Base-by-base conservation (phyloP, 2,329 filamentous ascomycete species). In the Fusarium subglutinans region DNA sequence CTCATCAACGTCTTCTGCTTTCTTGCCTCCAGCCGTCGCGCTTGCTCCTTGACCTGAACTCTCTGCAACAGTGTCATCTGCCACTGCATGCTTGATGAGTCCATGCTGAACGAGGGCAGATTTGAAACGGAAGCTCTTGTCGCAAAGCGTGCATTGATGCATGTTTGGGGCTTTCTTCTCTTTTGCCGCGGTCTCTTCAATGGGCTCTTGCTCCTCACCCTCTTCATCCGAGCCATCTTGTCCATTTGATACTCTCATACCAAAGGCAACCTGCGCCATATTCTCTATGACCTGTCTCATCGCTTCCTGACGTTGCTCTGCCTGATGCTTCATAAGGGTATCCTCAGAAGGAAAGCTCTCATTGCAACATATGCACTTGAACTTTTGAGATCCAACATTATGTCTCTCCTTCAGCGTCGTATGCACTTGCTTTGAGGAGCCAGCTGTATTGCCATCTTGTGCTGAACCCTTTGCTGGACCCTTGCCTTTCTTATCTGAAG, bases 1-100 rank as follows among this genome's bases (percentile, higher is more conserved):
- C 22, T 12, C 17, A 0, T 20, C 26, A 14, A 20, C 3, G 2
- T 3, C 17, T 6, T 14, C 26, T 12, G 26, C 38, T 30, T 33
- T 56, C 37, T 56, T 56, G 3, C 17, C 15, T 56, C 15, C 26
- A 11, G 37, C 5, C 5, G 28, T 5, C 4, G 38, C 26, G 15
- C 12, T 44, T 28, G 14, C 26, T 33, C 8, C 53, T 33, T 56
- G 53, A 2, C 26, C 53, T 5, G 53, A 44, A 20, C 53, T 43
- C 53, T 55, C 53, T 30, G 35, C 26, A 18, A 18, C 35, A 30
- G 35, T 24, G 2, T 24, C 8, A 2, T 44, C 26, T 13, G 26
- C 38, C 11, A 15, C 9, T 33, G 53, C 26, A 56, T 56, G 53
- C 22, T 44, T 56, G 22, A 44, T 56, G 9, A 43, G 38, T 11